These are phyloP conservation scores for Astrephomene gubernaculifera DNA, from an alignment of 139 green algal species.

Conservation along the genomic window DNA sequence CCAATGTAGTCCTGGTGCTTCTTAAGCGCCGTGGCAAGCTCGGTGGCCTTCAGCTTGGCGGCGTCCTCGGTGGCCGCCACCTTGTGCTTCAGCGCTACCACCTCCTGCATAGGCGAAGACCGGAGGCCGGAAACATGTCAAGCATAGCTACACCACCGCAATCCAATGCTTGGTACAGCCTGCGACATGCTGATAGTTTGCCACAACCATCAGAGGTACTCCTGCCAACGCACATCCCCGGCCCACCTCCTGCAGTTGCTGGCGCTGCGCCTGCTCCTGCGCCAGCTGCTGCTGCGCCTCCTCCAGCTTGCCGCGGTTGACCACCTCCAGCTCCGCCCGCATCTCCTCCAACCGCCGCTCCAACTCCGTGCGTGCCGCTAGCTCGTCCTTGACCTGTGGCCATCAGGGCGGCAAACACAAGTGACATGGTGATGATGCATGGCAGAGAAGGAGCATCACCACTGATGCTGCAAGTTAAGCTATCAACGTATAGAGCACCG, in stretches of 20 bases:
- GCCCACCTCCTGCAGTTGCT: conserved; percentile 47
- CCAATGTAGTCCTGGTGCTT: conserved; percentile 64
- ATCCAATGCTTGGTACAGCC: too few relatives aligned
- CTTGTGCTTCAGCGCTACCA: conserved; percentile 11
- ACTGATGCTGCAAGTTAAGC: too few relatives aligned
- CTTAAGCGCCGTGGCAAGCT: conserved; percentile 62
- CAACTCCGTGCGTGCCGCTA: conserved; percentile 23
- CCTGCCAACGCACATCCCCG: neutral
- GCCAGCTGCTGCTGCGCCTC: conserved; percentile 38
- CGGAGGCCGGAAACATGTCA: too few relatives aligned
- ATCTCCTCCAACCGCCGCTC: conserved; percentile 52
- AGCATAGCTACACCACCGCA: too few relatives aligned
- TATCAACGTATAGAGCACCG: too few relatives aligned
- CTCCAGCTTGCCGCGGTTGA: conserved; percentile 37
- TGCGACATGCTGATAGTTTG: too few relatives aligned
- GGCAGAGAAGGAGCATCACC: too few relatives aligned
- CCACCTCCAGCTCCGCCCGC: conserved; percentile 50
- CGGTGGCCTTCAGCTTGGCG: neutral
- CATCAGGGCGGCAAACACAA: neutral
- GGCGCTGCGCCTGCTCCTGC: conserved; percentile 13
- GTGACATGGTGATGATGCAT: neutral
- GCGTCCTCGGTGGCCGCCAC: conserved; percentile 4
- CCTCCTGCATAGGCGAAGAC: conserved; percentile 21
- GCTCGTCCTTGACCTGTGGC: conserved; percentile 34
- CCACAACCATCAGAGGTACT: too few relatives aligned